phyloP scores from a whole-genome alignment of 2,329 filamentous ascomycete genomes.

The Cercospora nicotianae region DNA sequence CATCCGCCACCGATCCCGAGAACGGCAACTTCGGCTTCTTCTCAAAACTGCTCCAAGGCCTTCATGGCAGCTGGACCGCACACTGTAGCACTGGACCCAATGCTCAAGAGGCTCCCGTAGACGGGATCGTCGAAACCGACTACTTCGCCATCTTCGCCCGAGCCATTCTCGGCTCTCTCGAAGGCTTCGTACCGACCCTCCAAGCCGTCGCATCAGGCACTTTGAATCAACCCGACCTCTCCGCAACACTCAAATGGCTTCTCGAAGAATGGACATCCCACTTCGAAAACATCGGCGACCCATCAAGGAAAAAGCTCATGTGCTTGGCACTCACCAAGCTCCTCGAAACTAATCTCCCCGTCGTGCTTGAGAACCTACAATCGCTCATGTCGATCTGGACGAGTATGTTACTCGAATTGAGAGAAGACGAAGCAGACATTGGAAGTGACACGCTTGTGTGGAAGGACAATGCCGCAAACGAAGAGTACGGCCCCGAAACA shows the following conservation, averaged over 20 bases:
- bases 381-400: conserved; percentile 77
- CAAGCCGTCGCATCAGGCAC: conserved; percentile 37
- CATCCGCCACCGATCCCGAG: conserved; percentile 18
- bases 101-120: conserved; percentile 66
- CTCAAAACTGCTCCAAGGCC: conserved; percentile 52
- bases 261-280: conserved; percentile 65
- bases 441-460: conserved; percentile 45
- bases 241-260: conserved; percentile 48
- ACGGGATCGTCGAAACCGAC: conserved; percentile 75
- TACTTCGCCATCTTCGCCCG: conserved; percentile 83
- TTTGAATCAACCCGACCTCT: conserved; percentile 29
- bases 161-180: conserved; percentile 70
- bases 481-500: conserved; percentile 37
- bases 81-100: conserved; percentile 82
- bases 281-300: conserved; percentile 66
- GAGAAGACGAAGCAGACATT: conserved; percentile 47
- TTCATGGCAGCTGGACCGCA: conserved; percentile 58
- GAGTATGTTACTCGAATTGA: conserved; percentile 64
- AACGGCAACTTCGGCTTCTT: conserved; percentile 51
- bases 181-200: conserved; percentile 61
- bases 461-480: conserved; percentile 24
- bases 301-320: conserved; percentile 68
- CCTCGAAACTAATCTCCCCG: conserved; percentile 61
- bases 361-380: conserved; percentile 55
- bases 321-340: conserved; percentile 71